These are phyloP conservation scores for Claviceps sp. DNA, from an alignment of 2,329 filamentous ascomycete species.

Conservation along the genomic window DNA sequence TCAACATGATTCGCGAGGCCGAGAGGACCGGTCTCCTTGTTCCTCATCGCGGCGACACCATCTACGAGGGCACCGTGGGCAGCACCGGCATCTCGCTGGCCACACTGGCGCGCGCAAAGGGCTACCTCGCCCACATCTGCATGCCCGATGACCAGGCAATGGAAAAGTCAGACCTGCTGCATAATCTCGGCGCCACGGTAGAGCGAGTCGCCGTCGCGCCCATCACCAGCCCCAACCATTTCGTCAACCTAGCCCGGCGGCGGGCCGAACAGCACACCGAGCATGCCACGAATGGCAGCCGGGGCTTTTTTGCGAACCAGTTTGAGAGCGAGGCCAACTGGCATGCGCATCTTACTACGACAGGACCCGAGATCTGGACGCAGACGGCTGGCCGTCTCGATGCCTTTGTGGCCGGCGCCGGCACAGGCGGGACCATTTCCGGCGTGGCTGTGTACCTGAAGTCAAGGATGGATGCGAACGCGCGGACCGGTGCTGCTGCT, in stretches of 20 bases:
- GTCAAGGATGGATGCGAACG: slow-evolving; percentile 29
- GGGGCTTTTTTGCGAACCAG: slow-evolving; percentile 89
- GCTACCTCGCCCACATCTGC: slow-evolving; percentile 89
- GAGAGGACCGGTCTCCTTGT: slow-evolving; percentile 64
- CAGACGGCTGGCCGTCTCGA: slow-evolving; percentile 66
- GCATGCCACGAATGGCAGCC: slow-evolving; percentile 42
- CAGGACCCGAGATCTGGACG: slow-evolving; percentile 76
- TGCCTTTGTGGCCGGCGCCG: slow-evolving; percentile 85
- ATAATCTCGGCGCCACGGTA: slow-evolving; percentile 82
- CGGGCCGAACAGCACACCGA: slow-evolving; percentile 63
- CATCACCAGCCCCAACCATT: slow-evolving; percentile 87
- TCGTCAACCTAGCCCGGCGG: slow-evolving; percentile 77
- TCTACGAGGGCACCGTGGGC: slow-evolving; percentile 95
- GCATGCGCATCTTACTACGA: slow-evolving; percentile 66
- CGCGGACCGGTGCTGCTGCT: no score
- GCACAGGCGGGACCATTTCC: slow-evolving; percentile 85
- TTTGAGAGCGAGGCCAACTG: slow-evolving; percentile 90
- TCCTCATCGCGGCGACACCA: slow-evolving; percentile 76
- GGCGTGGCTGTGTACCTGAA: slow-evolving; percentile 79
- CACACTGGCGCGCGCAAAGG: slow-evolving; percentile 71
- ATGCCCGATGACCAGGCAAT: slow-evolving; percentile 86
- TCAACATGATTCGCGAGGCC: slow-evolving; percentile 75
- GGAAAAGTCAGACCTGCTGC: slow-evolving; percentile 81
- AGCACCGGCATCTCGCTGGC: slow-evolving; percentile 93
- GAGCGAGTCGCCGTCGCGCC: slow-evolving; percentile 83